A percentile compares a stretch with the other conserved stretches of the same genome.
Conservation (phyloP, 768 basidiomycete species). For the Mycena galopus region DNA sequence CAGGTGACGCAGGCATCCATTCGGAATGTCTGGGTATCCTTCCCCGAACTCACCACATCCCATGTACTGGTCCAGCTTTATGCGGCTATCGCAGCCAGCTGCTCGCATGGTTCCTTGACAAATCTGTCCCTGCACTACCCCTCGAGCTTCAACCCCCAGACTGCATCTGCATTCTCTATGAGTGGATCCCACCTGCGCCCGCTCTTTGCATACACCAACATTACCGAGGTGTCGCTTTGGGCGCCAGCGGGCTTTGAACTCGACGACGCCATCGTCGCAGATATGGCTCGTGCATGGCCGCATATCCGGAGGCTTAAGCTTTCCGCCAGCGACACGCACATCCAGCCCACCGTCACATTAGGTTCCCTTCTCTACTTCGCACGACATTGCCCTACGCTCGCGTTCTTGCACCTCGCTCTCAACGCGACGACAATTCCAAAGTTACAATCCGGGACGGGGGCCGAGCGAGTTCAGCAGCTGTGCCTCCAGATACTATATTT, state of each 20-base stretch:
- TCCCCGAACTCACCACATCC: background rate
- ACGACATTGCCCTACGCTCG: background rate
- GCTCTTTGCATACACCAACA: background rate
- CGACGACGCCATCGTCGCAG: conserved; percentile 1
- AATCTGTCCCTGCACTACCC: background rate
- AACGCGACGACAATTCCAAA: background rate
- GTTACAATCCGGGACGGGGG: background rate
- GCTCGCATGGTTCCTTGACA: background rate
- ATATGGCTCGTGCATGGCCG: conserved; percentile 9
- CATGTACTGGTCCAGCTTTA: background rate
- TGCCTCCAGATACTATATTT: background rate
- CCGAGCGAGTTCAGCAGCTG: background rate
- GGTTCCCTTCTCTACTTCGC: background rate
- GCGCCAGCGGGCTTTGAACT: background rate
- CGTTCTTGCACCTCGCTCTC: background rate
- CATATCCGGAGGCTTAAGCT: background rate
- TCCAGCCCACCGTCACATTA: background rate
- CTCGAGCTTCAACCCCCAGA: no score
- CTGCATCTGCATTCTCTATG: no score
- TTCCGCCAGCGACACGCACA: background rate
- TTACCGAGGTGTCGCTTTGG: background rate
- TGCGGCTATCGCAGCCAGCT: background rate
- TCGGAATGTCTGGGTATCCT: background rate
- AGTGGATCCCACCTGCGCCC: background rate
- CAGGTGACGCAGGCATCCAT: background rate